phyloP scores from a whole-genome alignment of 768 basidiomycete species.

The Mycena venus region DNA sequence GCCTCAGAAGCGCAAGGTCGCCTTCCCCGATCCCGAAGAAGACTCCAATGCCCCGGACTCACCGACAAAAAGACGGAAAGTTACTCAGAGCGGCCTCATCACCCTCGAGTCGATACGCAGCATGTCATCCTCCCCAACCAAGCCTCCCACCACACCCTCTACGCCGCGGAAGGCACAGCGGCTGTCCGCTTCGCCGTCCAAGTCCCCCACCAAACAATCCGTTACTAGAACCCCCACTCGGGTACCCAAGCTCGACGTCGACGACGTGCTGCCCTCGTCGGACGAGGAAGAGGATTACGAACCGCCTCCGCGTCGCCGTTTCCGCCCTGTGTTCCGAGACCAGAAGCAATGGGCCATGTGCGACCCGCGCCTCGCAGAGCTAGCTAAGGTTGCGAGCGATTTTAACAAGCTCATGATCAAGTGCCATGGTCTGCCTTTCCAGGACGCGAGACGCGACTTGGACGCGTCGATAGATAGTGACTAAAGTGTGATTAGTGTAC shows the following conservation, averaged over 20 bases:
- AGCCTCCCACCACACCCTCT: background rate
- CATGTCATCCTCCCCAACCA: slow-evolving; percentile 26
- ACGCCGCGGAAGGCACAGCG: slow-evolving; percentile 9
- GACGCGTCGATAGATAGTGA: slow-evolving; percentile 16
- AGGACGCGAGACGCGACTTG: background rate
- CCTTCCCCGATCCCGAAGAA: slow-evolving; percentile 43
- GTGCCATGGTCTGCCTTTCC: slow-evolving; percentile 22
- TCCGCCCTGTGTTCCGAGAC: slow-evolving; percentile 64
- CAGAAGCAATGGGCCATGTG: slow-evolving; percentile 61
- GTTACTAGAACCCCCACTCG: slow-evolving; percentile 17
- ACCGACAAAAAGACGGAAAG: slow-evolving; percentile 57
- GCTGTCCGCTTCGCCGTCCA: slow-evolving; percentile 15
- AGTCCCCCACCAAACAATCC: slow-evolving; percentile 31
- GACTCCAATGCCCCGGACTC: slow-evolving; percentile 51
- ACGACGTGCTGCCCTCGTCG: slow-evolving; percentile 30
- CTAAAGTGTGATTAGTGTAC: background rate
- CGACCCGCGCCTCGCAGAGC: slow-evolving; percentile 51
- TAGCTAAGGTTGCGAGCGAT: background rate
- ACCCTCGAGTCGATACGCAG: slow-evolving; percentile 24
- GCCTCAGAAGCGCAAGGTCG: slow-evolving; percentile 52
- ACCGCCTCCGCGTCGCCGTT: slow-evolving; percentile 50
- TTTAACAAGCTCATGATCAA: slow-evolving; percentile 16
- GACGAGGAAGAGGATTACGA: slow-evolving; percentile 37
- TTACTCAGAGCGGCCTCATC: slow-evolving; percentile 37
- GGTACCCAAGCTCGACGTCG: background rate